A percentile compares a stretch with the other conserved stretches of the same genome.
Conservation (phyloP, 768 basidiomycete species). For the Cystobasidium tubakii region DNA sequence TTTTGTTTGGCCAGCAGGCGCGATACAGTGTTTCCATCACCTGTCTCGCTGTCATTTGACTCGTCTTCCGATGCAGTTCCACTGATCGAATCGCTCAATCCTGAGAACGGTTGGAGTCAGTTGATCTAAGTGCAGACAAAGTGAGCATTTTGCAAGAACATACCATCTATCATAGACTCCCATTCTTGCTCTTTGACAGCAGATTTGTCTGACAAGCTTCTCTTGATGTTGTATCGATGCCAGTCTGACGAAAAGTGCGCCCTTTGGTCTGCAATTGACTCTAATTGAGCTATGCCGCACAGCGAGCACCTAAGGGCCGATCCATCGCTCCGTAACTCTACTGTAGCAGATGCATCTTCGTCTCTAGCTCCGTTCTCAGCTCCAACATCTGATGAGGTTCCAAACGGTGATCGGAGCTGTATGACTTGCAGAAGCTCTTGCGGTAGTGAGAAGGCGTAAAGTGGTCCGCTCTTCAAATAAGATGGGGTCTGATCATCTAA, state of each 20-base stretch:
- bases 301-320: slow-evolving; percentile 43
- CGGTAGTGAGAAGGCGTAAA: slow-evolving; percentile 41
- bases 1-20: slow-evolving; percentile 63
- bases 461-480: slow-evolving; percentile 17
- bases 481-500: background rate
- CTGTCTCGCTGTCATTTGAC: background rate
- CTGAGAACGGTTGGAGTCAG: background rate
- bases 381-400: slow-evolving; percentile 16
- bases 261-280: slow-evolving; percentile 73
- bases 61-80: slow-evolving; percentile 31
- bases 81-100: slow-evolving; percentile 29
- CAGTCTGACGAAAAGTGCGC: slow-evolving; percentile 87
- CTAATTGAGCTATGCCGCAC: slow-evolving; percentile 52
- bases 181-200: slow-evolving; percentile 68
- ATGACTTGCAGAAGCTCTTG: slow-evolving; percentile 39
- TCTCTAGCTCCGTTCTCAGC: background rate
- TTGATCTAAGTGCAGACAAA: no score
- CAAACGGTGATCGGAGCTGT: slow-evolving; percentile 34
- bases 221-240: slow-evolving; percentile 96
- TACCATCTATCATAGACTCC: slow-evolving; percentile 72
- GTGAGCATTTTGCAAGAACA: no score
- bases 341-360: background rate
- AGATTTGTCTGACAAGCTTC: slow-evolving; percentile 56
- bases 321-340: slow-evolving; percentile 6
- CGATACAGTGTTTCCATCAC: slow-evolving; percentile 59